Base-by-base conservation (phyloP, 306 rosid species). In the Vigna trinervia region DNA sequence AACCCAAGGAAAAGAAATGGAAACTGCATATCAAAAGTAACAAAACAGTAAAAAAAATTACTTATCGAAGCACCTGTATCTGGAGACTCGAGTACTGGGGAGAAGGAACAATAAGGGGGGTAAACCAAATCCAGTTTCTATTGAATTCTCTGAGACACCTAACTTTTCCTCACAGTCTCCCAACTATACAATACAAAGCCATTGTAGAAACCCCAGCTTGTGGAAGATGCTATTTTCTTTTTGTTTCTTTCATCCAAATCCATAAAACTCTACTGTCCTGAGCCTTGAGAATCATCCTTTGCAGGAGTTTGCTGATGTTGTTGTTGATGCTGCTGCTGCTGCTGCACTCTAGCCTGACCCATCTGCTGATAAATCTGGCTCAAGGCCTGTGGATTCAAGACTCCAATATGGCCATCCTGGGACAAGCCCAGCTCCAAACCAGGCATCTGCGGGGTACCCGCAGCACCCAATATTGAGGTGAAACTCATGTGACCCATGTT, bases 351-450 rank as follows among this genome's bases (percentile, higher is more conserved):
- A 77, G 87, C 85, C 45, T 91, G 97, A 20, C 94, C 96, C 93
- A 95, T 90, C 88, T 95, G 99, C 68, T 92, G 99, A 80, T 95
- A 95, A 91, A 95, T 88, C 89, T 92, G 99, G 71, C 11, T 89
- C 85, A 93, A 82, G 19, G 96, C 86, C 43, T 94, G 98, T 22
- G 94, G 87, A 80, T 86, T 95, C 80, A 95, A 76, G 22, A 91
- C 96, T 80, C 99, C 99, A 47, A 95, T 88, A 84, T 89, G 95
- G 8, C 92, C 96, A 84, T 94, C 99, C 28, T 92, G 99, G 5
- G 97, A 90, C 77, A 95, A 83, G 2, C 99, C 99, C 14, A 95
- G 88, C 74, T 92, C 99, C 84, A 95, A 84, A 57, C 97, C 97
- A 79, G 99, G 99, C 15, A 87, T 80, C 87, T 86, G 96, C 36